Percentiles rank a stretch among this genome's conserved stretches.
These are phyloP conservation scores for Fusarium albidum DNA, from an alignment of 2,329 filamentous ascomycete species.

Conservation along the genomic window DNA sequence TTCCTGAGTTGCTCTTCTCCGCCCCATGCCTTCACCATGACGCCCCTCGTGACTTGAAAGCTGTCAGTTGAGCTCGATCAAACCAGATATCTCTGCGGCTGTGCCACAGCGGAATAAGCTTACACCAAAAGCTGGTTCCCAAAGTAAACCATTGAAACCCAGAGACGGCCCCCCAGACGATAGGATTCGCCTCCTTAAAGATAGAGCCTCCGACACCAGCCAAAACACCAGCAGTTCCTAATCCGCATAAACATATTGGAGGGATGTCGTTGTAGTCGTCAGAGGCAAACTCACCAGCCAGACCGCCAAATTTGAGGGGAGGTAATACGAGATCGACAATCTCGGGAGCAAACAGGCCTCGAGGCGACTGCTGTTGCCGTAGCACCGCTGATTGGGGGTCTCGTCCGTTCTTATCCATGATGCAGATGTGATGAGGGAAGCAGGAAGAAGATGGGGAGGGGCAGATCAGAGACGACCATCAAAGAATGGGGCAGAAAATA, in stretches of 20 bases:
- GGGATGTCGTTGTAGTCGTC: constrained; percentile 3
- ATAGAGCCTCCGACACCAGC: constrained; percentile 77
- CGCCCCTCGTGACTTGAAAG: constrained; percentile 55
- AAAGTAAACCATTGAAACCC: constrained; percentile 84
- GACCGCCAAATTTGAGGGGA: constrained; percentile 66
- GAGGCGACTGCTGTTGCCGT: constrained; percentile 38
- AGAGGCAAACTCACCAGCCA: constrained; percentile 57
- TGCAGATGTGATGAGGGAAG: constrained; percentile 1
- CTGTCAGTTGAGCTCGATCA: constrained; percentile 14
- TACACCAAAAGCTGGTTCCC: constrained; percentile 80
- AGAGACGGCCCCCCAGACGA: constrained; percentile 75
- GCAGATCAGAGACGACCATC: not conserved
- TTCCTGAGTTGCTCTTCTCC: constrained; percentile 61
- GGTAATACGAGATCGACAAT: constrained; percentile 56
- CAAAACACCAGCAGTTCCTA: constrained; percentile 68
- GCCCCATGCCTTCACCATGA: constrained; percentile 58
- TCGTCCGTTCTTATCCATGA: constrained; percentile 32
- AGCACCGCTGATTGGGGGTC: constrained; percentile 30
- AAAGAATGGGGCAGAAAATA: not conserved
- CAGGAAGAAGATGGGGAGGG: not conserved
- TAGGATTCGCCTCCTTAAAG: constrained; percentile 70
- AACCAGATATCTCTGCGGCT: not conserved
- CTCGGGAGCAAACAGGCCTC: constrained; percentile 53
- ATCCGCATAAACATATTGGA: constrained; percentile 32
- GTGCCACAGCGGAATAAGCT: constrained; percentile 38